Conservation (phyloP, 352 stramenopile species). For the Aphanomyces cochlioides region DNA sequence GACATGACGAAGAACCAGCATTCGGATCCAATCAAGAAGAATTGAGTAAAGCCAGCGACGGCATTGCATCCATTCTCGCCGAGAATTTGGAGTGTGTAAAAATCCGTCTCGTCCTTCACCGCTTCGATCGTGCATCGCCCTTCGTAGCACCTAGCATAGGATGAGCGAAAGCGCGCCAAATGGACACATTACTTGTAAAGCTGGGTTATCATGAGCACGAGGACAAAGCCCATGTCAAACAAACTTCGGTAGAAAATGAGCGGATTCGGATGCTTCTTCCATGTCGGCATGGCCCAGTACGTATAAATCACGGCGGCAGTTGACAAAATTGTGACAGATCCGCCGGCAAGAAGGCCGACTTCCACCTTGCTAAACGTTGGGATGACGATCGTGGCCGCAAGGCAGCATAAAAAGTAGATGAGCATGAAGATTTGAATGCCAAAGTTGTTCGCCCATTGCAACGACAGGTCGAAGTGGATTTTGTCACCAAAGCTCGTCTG, state of each 20-base stretch:
- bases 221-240: constrained; percentile 76
- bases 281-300: constrained; percentile 68
- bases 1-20: constrained; percentile 89
- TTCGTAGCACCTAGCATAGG: constrained; percentile 20
- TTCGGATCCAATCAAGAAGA: constrained; percentile 84
- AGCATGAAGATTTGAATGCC: constrained; percentile 82
- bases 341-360: constrained; percentile 68
- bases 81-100: constrained; percentile 17
- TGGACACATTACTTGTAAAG: constrained; percentile 67
- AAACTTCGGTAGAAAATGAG: constrained; percentile 84
- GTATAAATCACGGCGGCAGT: constrained; percentile 72
- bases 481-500: constrained; percentile 39
- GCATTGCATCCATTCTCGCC: constrained; percentile 41
- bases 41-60: constrained; percentile 74
- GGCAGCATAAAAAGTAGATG: constrained; percentile 57
- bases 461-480: constrained; percentile 79
- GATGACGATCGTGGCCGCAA: constrained; percentile 53
- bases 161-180: constrained; percentile 31
- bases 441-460: constrained; percentile 87
- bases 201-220: constrained; percentile 71
- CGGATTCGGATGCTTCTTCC: constrained; percentile 83
- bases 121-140: background rate
- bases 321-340: constrained; percentile 73
- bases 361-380: constrained; percentile 54
- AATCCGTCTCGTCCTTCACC: constrained; percentile 6